Evolutionary conservation across 2,329 filamentous ascomycete genomes (phyloP).

Genomic region (Albophoma yamanashiensis): DNA sequence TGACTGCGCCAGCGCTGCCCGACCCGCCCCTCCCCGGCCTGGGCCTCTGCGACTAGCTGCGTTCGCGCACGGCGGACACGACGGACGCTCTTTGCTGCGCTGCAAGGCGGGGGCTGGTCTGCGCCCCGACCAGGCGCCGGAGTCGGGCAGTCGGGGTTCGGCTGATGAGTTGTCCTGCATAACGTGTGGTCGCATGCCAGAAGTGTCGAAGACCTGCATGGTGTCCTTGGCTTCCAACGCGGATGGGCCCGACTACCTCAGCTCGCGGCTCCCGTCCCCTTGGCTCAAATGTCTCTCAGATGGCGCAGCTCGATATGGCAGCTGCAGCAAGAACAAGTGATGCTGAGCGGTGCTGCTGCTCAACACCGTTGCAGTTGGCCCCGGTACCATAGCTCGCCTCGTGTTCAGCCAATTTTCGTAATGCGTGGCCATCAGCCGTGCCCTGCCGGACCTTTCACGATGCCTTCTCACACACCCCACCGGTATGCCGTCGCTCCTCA

Average conservation of each 20-base stretch:
- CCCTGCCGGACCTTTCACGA: neutral
- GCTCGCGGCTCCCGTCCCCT: neutral
- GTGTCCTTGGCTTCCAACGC: neutral
- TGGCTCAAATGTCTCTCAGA: neutral
- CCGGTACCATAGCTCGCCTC: too few species aligned
- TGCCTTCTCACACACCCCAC: neutral
- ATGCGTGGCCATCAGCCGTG: neutral
- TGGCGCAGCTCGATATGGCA: neutral
- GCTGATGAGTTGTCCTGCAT: conserved; percentile 10
- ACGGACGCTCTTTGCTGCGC: neutral
- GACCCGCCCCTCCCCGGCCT: conserved; percentile 1
- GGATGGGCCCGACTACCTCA: neutral
- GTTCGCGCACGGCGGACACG: neutral
- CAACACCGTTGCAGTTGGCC: neutral
- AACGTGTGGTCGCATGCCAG: conserved; percentile 2
- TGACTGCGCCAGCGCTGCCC: conserved; percentile 2
- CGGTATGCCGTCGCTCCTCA: neutral
- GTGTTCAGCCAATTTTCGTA: neutral
- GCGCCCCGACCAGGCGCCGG: neutral
- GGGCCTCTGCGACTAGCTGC: neutral
- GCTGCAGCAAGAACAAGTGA: neutral
- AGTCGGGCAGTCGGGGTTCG: neutral
- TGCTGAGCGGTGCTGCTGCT: neutral
- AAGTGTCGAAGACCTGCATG: neutral
- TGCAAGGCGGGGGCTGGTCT: neutral